Percentiles rank a stretch among this genome's conserved stretches.
These are phyloP conservation scores for Fusarium graminum DNA, from an alignment of 2,329 filamentous ascomycete species.

Conservation along the genomic window DNA sequence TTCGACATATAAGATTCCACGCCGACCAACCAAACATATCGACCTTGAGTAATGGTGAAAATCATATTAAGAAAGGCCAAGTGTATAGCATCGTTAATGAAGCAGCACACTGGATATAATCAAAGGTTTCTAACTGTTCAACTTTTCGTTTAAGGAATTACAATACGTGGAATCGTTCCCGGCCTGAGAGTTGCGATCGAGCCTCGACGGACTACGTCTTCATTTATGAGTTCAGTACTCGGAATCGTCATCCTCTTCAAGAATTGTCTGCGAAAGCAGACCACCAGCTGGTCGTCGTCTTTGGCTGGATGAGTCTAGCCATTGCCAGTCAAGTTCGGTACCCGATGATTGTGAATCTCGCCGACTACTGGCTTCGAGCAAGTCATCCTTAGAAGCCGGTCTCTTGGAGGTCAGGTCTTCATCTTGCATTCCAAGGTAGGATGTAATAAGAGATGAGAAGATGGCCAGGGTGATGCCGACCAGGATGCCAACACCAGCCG, in stretches of 20 bases:
- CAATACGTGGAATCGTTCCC: conserved; percentile 23
- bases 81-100: conserved; percentile 30
- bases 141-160: conserved; percentile 20
- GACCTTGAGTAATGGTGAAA: conserved; percentile 9
- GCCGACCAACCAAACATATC: conserved; percentile 35
- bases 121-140: conserved; percentile 3
- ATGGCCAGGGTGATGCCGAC: conserved; percentile 72
- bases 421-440: conserved; percentile 61
- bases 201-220: conserved; percentile 3
- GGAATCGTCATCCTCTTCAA: conserved; percentile 77
- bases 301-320: conserved; percentile 54
- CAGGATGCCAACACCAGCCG: conserved; percentile 74
- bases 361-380: conserved; percentile 32
- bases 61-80: conserved; percentile 23
- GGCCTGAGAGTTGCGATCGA: conserved; percentile 16
- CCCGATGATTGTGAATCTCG: conserved; percentile 47
- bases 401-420: conserved; percentile 28
- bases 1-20: conserved; percentile 30
- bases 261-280: conserved; percentile 74
- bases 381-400: conserved; percentile 29
- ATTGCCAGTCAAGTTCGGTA: conserved; percentile 57
- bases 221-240: conserved; percentile 49
- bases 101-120: conserved; percentile 18
- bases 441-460: conserved; percentile 67
- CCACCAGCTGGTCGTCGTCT: conserved; percentile 60